These are phyloP conservation scores for Paramyrothecium roridum DNA, from an alignment of 2,329 filamentous ascomycete genomes.

Conservation along the genomic window DNA sequence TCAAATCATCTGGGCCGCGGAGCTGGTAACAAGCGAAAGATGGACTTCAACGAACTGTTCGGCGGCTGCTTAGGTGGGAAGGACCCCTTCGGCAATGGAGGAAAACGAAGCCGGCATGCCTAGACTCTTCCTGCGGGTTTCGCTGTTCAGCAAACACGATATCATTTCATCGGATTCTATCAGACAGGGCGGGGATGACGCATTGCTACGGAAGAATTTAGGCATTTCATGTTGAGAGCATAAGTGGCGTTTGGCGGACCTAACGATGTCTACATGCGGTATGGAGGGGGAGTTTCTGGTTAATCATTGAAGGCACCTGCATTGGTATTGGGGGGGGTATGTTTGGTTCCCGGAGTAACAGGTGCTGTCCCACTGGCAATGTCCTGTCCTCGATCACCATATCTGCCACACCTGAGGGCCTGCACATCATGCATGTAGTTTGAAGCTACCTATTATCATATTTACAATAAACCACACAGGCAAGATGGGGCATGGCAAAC, in stretches of 20 bases:
- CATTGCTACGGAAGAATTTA: slow-evolving; percentile 30
- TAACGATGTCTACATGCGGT: slow-evolving; percentile 18
- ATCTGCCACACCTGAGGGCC: background rate
- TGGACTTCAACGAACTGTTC: slow-evolving; percentile 74
- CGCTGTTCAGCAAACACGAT: slow-evolving; percentile 5
- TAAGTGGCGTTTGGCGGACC: slow-evolving; percentile 33
- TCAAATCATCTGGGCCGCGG: slow-evolving; percentile 53
- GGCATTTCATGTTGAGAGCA: slow-evolving; percentile 29
- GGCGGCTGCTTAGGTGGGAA: slow-evolving; percentile 64
- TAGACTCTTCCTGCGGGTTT: slow-evolving; percentile 15
- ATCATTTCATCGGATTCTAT: background rate
- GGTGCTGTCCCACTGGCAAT: background rate
- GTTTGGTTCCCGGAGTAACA: background rate
- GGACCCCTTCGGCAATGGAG: slow-evolving; percentile 49
- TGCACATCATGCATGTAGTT: too few species aligned
- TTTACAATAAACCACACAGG: too few species aligned
- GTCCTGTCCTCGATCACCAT: background rate
- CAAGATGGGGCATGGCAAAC: too few species aligned
- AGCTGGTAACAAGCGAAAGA: slow-evolving; percentile 68
- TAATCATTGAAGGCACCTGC: background rate
- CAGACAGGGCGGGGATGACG: slow-evolving; percentile 15
- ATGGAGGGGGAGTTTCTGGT: slow-evolving; percentile 11
- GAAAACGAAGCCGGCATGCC: slow-evolving; percentile 49
- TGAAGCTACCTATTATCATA: too few species aligned
- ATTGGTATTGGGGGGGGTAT: background rate